A percentile compares a stretch with the other conserved stretches of the same genome.
These are phyloP conservation scores for Dacryopinax primogenitus DNA, from an alignment of 768 basidiomycete species.

Conservation along the genomic window DNA sequence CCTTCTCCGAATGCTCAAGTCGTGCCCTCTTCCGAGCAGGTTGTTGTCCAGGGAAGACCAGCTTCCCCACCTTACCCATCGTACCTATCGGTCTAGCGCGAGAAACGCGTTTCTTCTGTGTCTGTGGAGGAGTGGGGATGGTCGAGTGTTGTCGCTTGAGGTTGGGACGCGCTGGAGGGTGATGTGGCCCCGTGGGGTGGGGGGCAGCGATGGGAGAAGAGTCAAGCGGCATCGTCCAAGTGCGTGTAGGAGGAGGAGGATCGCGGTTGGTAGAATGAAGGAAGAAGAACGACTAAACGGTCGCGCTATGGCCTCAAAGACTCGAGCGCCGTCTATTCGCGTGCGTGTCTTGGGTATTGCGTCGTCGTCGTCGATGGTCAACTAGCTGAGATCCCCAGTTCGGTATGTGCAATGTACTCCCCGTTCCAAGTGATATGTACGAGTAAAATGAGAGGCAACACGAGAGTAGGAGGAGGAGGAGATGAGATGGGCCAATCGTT, in stretches of 20 bases:
- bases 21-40: not conserved
- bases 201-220: not conserved
- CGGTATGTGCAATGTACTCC: too few species aligned
- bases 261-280: not conserved
- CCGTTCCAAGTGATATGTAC: too few species aligned
- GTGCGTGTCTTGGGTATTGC: too few species aligned
- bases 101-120: not conserved
- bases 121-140: conserved; percentile 3
- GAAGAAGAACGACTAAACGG: not conserved
- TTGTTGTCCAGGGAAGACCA: not conserved
- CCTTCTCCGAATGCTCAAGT: not conserved
- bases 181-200: not conserved
- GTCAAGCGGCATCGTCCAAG: not conserved
- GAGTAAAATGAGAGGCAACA: too few species aligned
- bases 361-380: too few species aligned
- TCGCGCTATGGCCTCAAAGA: not conserved
- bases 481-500: too few species aligned
- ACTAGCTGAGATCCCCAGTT: too few species aligned
- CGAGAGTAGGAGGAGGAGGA: too few species aligned
- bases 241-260: not conserved
- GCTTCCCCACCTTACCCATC: not conserved
- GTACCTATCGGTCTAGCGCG: not conserved
- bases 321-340: too few species aligned
- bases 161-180: not conserved
- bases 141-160: not conserved